Evolutionary conservation across 176 grass and related monocot species (phyloP).

Genomic region (Carex cristatella): DNA sequence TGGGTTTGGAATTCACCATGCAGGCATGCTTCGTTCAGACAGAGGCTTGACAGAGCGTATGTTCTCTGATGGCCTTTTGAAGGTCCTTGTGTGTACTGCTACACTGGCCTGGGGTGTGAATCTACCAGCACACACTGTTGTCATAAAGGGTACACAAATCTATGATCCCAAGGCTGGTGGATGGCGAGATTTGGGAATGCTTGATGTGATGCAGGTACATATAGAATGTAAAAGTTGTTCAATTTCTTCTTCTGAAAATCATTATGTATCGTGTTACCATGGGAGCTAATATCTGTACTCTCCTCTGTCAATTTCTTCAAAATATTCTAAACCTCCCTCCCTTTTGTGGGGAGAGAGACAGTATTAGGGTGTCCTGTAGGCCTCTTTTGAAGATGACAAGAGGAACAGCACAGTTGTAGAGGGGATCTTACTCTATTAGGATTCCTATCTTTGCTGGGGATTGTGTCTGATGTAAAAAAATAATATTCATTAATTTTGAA

Average conservation of each 20-base stretch:
- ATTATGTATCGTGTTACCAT: not conserved
- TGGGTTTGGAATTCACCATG: conserved; percentile 97
- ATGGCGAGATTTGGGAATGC: conserved; percentile 94
- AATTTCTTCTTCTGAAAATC: not conserved
- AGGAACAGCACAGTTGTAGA: not conserved
- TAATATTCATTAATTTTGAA: not conserved
- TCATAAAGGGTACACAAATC: conserved; percentile 97
- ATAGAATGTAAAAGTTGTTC: conserved; percentile 5
- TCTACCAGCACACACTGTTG: conserved; percentile 93
- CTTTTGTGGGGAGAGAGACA: not conserved
- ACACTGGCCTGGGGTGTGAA: conserved; percentile 99
- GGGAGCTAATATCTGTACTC: not conserved
- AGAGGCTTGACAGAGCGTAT: conserved; percentile 83
- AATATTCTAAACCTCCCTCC: not conserved
- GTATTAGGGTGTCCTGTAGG: not conserved
- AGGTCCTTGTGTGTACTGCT: conserved; percentile 99
- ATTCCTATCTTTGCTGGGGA: not conserved
- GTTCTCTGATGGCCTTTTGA: conserved; percentile 77
- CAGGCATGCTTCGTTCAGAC: conserved; percentile 90
- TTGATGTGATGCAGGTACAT: conserved; percentile 96
- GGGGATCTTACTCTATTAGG: not conserved
- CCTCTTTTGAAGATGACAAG: not conserved
- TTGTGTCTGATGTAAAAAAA: not conserved
- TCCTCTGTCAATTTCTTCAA: not conserved
- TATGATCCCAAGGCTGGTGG: conserved; percentile 98